These are phyloP conservation scores for Aspergillus aculeatinus DNA, from an alignment of 2,329 filamentous ascomycete species.

Conservation along the genomic window DNA sequence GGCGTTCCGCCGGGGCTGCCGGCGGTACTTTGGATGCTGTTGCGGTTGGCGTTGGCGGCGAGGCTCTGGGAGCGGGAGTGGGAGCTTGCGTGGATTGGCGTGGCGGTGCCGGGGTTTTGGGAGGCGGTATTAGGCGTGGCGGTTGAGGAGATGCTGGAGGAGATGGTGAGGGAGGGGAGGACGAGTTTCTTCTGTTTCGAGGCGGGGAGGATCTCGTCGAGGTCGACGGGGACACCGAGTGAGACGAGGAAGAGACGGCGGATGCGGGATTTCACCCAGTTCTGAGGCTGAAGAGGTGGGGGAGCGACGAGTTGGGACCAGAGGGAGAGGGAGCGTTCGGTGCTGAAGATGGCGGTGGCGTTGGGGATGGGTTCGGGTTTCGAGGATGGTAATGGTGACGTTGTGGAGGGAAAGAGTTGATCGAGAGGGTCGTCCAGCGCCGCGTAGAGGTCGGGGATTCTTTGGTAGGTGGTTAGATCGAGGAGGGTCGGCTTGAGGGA, in stretches of 20 bases:
- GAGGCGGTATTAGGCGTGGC: constrained; percentile 46
- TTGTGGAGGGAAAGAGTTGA: constrained; percentile 45
- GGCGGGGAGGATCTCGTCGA: constrained; percentile 94
- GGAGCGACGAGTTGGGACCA: constrained; percentile 97
- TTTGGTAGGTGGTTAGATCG: constrained; percentile 57
- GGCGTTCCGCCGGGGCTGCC: constrained; percentile 20
- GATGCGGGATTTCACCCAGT: constrained; percentile 96
- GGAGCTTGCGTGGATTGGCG: constrained; percentile 58
- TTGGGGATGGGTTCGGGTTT: constrained; percentile 43
- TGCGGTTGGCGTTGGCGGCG: constrained; percentile 22
- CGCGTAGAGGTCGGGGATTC: constrained; percentile 42
- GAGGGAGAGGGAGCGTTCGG: constrained; percentile 80
- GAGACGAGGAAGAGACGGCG: constrained; percentile 93
- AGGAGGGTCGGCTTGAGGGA: constrained; percentile 37
- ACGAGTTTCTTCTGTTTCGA: constrained; percentile 98
- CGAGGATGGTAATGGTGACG: constrained; percentile 33
- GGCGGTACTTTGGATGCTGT: constrained; percentile 27
- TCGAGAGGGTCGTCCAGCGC: constrained; percentile 43
- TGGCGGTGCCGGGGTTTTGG: constrained; percentile 49
- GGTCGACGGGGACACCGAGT: constrained; percentile 89
- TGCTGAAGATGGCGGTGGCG: constrained; percentile 68
- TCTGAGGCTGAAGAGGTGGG: constrained; percentile 88
- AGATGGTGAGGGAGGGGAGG: constrained; percentile 68
- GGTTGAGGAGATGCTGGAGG: constrained; percentile 42
- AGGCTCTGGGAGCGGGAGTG: constrained; percentile 40